Evolutionary conservation across 1,139 yeast species (phyloP), one percentile per base, ranked within the genome.

Genomic region (Ogataea hybrid): DNA sequence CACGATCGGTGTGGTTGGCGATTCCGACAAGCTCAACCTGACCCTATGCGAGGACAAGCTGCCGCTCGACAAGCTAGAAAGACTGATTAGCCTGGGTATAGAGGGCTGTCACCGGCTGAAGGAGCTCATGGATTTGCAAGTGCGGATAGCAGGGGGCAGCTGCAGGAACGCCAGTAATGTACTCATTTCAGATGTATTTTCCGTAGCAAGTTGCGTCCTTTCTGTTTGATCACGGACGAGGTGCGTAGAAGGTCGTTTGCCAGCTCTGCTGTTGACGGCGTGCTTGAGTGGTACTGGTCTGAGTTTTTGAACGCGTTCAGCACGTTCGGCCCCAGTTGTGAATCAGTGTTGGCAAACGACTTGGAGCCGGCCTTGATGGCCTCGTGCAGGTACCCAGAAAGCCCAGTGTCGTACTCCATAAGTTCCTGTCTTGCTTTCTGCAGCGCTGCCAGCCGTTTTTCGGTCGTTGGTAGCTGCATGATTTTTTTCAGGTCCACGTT

Each of bases 101-200:
- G 86, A 90, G n/a, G 98, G 97, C 6, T 79, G 92, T 44, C 94
- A 85, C 57, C 70, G 85, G 49, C 70, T 92, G 16, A 77, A 90
- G 59, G 89, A 84, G 39, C 67, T 87, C 49, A 88, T 92, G 96
- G 97, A 92, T 58, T 70, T 73, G 37, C 88, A 84, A 58, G 85
- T 90, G 7, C 75, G 96, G 54, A 72, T 70, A 47, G 59, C 59
- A 4, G 63, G 61, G 50, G 39, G 1, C 66, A 59, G 48, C 47
- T 47, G 46, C 57, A 42, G 50, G 48, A 35, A 56, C 16, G 41
- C 10, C 35, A 25, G n/a, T 38, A 34, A 29, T 11, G 16, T 22
- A 12, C 5, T 37, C 30, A 46, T 22, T 50, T 46, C 6, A 50
- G 36, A 23, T 51, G 54, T 5, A 53, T 53, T 39, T 50, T 52